Evolutionary conservation across 2,329 filamentous ascomycete species (phyloP), one percentile per base, ranked within the genome.

Genomic region (Alternaria sp.): DNA sequence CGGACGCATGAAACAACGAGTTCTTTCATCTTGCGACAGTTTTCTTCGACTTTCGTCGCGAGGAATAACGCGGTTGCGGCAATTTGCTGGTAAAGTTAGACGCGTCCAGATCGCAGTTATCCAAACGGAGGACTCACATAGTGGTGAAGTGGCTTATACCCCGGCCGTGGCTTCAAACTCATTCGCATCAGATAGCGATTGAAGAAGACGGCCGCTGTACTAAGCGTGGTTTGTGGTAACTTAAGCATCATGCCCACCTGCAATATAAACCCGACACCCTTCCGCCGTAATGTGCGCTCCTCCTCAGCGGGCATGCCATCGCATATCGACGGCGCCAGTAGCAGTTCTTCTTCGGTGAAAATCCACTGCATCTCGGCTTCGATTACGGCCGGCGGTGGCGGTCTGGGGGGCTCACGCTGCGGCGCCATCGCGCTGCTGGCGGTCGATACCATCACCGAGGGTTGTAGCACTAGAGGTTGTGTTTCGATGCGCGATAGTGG

Each of bases 11-110:
- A 93, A 30, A 97, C 91, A 69, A 99, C 95, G 64, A 99, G 87
- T 69, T 97, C 94, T 75, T 93, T 96, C 71, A 97, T 97, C 81
- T 97, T 97, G 53, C 95, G 90, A 76, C 94, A 96, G 77, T 96
- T 97, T 78, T 99, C 96, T 77, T 99, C 95, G 20, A 96, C 95
- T 80, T 99, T 99, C 71, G 96, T 97, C 9, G 96, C 95, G 10
- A 99, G 87, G 72, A 98, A 99, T 3, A 99, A 86, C 2, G 94
- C 88, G 1, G 94, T 97, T 0, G 94, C 96, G 11, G 94, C 96
- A 63, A 97, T 93, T 73, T 96, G 92, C 77, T 85, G 67, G 47
- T 45, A 7, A 1, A 4, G 61, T 74, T 10, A 74, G 70, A 54
- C 15, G 20, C 15, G 23, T 5, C 15, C 47, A 8, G 15, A 37